phyloP scores from a whole-genome alignment of 1,139 yeast genomes.

The Schwanniomyces etchellsii region DNA sequence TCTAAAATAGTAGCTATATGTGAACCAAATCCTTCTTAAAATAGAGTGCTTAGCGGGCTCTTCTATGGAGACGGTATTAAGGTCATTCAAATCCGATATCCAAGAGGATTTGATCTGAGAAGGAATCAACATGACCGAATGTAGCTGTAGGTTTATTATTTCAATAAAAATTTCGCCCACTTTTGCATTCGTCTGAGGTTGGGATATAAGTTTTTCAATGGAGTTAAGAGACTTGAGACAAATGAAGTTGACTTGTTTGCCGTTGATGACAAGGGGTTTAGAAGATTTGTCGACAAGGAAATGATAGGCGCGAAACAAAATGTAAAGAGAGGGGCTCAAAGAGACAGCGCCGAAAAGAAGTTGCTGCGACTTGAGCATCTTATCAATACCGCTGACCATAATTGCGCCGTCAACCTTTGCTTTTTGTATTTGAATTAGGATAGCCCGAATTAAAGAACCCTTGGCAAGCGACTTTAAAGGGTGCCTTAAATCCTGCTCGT shows the following conservation, averaged over 20 bases:
- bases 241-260: slow-evolving; percentile 34
- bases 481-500: slow-evolving; percentile 67
- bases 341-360: slow-evolving; percentile 89
- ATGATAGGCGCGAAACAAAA: slow-evolving; percentile 39
- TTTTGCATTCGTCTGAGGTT: slow-evolving; percentile 10
- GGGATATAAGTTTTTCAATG: slow-evolving; percentile 48
- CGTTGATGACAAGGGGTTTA: slow-evolving; percentile 36
- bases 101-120: slow-evolving; percentile 41
- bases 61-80: slow-evolving; percentile 27
- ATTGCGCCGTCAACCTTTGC: slow-evolving; percentile 93
- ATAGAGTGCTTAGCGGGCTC: slow-evolving; percentile 34
- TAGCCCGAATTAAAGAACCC: slow-evolving; percentile 71
- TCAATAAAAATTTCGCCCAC: slow-evolving; percentile 58
- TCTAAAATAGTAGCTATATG: slow-evolving; percentile 39
- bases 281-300: slow-evolving; percentile 17
- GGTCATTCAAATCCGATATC: slow-evolving; percentile 51
- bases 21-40: slow-evolving; percentile 51
- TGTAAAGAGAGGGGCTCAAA: slow-evolving; percentile 70
- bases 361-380: slow-evolving; percentile 83
- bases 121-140: slow-evolving; percentile 47
- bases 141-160: slow-evolving; percentile 45
- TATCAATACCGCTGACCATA: slow-evolving; percentile 87
- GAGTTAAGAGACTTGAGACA: slow-evolving; percentile 51
- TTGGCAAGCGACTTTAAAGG: slow-evolving; percentile 60
- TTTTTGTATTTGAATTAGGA: slow-evolving; percentile 86